A percentile compares a stretch with the other conserved stretches of the same genome.
Evolutionary conservation across 495 filamentous ascomycete genomes (phyloP).

Genomic region (Penicillium tannophilum): DNA sequence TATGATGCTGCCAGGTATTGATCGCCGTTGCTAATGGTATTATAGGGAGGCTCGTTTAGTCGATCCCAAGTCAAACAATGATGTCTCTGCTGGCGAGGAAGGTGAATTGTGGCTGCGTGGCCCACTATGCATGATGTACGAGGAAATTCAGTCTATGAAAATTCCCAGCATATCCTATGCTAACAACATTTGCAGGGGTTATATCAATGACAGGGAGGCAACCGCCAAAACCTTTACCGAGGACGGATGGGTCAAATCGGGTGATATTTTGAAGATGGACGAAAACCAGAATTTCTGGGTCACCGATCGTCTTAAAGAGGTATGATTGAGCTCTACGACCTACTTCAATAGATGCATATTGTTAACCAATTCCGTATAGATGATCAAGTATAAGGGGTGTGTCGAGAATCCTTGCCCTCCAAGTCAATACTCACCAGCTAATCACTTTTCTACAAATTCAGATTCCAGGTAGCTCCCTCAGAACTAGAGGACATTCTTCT

Average conservation of each 20-base stretch:
- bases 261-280: slow-evolving; percentile 13
- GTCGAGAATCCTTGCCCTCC: slow-evolving; percentile 21
- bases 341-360: neutral
- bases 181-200: slow-evolving; percentile 8
- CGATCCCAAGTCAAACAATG: slow-evolving; percentile 13
- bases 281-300: slow-evolving; percentile 14
- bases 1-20: neutral
- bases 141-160: neutral
- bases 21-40: neutral
- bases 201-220: slow-evolving; percentile 12
- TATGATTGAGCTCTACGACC: neutral
- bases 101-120: slow-evolving; percentile 15
- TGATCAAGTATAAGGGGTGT: slow-evolving; percentile 46
- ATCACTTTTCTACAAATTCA: neutral
- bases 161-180: neutral
- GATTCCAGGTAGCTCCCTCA: slow-evolving; percentile 79
- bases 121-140: slow-evolving; percentile 11
- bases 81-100: slow-evolving; percentile 11
- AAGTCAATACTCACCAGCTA: neutral
- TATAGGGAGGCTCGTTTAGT: slow-evolving; percentile 10
- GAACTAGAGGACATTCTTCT: slow-evolving; percentile 75
- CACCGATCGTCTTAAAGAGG: slow-evolving; percentile 15
- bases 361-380: slow-evolving; percentile 28
- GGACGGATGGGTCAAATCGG: slow-evolving; percentile 11
- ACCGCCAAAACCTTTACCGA: slow-evolving; percentile 8